Base-by-base conservation (phyloP, 2,329 filamentous ascomycete species). In the Orbilia quercus region DNA sequence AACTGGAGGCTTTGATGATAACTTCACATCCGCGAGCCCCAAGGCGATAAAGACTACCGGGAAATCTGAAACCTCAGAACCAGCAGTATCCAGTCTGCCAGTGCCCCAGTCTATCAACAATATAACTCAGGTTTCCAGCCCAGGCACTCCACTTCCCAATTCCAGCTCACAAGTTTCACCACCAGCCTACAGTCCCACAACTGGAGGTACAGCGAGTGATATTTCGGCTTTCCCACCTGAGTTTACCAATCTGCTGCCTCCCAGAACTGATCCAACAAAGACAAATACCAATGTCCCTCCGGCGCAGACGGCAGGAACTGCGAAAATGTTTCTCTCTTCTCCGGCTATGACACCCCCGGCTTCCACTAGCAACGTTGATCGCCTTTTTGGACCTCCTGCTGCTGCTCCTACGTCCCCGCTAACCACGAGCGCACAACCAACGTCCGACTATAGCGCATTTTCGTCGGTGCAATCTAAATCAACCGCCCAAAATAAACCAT, bases 1-100 rank as follows among this genome's bases (percentile, higher is more conserved):
- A 51, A 86, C 87, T 53, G 92, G 91, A 44, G 92, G 93, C 0
- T 98, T 98, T 79, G 94, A 96, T 54, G 95, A 99, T 79, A 90
- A 97, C 80, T 98, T 98, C 79, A 89, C 90, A 0, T 88, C 67
- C n/a, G 91, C 12, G 85, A 86, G 28, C 85, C 82, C 45, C 60
- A 74, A 59, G 55, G 53, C 40, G 40, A 75, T 36, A 62, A 79
- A 50, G 78, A 78, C 71, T 79, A 75, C 58, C 82, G 79, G 72
- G 82, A 78, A 75, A 81, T 76, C 71, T 79, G 78, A 76, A 81
- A 79, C 71, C 79, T 80, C 75, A 76, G 78, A 75, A 73, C 81
- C 74, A 80, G 82, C 79, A 76, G 81, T 76, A 74, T 76, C 77
- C 40, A 59, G 78, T 34, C 50, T 80, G 59, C 50, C 80, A 36